phyloP scores from a whole-genome alignment of 495 filamentous ascomycete genomes.

The Pseudevernia furfuracea region DNA sequence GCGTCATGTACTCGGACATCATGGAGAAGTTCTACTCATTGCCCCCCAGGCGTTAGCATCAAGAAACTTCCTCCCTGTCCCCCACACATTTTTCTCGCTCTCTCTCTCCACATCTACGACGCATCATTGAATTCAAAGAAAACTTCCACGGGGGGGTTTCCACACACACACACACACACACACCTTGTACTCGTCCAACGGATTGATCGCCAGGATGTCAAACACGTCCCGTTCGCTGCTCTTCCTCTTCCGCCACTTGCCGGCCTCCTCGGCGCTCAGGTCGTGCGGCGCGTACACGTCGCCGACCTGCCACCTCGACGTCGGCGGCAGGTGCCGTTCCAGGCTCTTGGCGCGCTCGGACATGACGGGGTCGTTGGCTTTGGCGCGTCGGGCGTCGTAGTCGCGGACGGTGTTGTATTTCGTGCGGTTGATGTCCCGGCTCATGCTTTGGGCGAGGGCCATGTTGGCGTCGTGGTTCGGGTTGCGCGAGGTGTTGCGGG shows the following conservation, averaged over 20 bases:
- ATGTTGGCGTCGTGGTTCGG: background rate
- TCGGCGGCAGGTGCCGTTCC: constrained; percentile 40
- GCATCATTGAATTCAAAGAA: too few species aligned
- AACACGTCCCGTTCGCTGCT: constrained; percentile 55
- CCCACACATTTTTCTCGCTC: too few species aligned
- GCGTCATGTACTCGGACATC: constrained; percentile 80
- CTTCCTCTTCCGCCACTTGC: constrained; percentile 52
- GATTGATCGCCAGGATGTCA: constrained; percentile 73
- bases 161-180: too few species aligned
- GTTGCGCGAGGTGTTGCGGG: background rate
- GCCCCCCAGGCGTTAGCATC: background rate
- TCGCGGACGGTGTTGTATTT: constrained; percentile 1
- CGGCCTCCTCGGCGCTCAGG: constrained; percentile 64
- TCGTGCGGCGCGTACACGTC: constrained; percentile 91
- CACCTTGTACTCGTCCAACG: constrained; percentile 78
- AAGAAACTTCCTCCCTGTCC: background rate
- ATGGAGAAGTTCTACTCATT: constrained; percentile 73
- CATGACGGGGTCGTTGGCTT: constrained; percentile 19
- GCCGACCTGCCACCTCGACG: constrained; percentile 52
- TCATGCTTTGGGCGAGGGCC: background rate
- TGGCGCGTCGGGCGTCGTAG: constrained; percentile 4
- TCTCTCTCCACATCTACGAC: too few species aligned
- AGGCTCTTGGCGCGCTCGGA: constrained; percentile 21
- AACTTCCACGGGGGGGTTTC: too few species aligned
- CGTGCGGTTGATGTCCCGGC: background rate